Evolutionary conservation across 225 moss, liverwort and hornwort genomes (phyloP).

Genomic region (Bryum argenteum): DNA sequence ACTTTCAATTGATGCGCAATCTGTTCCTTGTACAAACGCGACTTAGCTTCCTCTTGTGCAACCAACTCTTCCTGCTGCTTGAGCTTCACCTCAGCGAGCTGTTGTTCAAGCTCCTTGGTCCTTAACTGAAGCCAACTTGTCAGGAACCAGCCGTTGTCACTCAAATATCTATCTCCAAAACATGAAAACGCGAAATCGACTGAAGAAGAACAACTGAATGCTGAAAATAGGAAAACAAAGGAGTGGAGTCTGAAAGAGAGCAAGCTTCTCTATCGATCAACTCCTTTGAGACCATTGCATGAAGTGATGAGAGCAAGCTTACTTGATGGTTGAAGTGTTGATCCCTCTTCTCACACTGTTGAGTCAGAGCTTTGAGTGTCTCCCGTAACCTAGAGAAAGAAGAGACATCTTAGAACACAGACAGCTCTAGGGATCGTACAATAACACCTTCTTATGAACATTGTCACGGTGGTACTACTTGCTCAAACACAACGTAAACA

Average conservation of each 20-base stretch:
- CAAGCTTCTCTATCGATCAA: slow-evolving; percentile 19
- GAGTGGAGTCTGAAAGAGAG: slow-evolving; percentile 10
- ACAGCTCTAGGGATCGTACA: background rate
- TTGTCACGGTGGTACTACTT: slow-evolving; percentile 1
- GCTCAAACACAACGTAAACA: slow-evolving; percentile 7
- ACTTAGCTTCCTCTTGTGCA: slow-evolving; percentile 80
- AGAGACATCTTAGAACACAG: slow-evolving; percentile 16
- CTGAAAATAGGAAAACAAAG: background rate
- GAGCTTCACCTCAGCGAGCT: slow-evolving; percentile 89
- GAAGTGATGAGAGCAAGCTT: slow-evolving; percentile 17
- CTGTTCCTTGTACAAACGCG: slow-evolving; percentile 79
- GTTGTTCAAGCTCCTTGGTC: slow-evolving; percentile 91
- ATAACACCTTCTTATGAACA: slow-evolving; percentile 8
- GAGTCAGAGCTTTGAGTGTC: slow-evolving; percentile 84
- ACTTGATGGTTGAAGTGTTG: slow-evolving; percentile 97
- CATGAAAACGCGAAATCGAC: background rate
- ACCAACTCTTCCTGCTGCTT: slow-evolving; percentile 94
- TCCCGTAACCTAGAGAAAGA: slow-evolving; percentile 76
- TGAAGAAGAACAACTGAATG: background rate
- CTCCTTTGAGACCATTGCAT: slow-evolving; percentile 7
- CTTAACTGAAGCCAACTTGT: slow-evolving; percentile 53
- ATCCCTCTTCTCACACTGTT: slow-evolving; percentile 90
- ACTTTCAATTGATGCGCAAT: slow-evolving; percentile 82
- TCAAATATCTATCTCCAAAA: background rate
- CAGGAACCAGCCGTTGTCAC: slow-evolving; percentile 16